Evolutionary conservation across 257 asterid genomes (phyloP), one percentile per base, ranked within the genome.

Genomic region (Agastache rugosa): DNA sequence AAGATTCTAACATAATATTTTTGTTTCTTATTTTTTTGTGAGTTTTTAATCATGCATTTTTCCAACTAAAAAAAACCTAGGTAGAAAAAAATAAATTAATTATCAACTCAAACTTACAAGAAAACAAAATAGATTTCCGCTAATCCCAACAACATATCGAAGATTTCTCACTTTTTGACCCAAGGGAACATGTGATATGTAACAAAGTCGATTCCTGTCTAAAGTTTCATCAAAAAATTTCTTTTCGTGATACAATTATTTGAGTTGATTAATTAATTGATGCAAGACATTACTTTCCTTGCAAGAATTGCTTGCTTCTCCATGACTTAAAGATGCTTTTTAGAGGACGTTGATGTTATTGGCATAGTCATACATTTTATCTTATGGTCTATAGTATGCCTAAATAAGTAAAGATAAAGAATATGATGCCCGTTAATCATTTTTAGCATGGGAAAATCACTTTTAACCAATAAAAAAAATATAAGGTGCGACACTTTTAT

Each of bases 321-420:
- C 71, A 15, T 62, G 10, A 73, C 8, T 15, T 22, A 15, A 73
- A 62, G 17, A 61, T 62, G 63, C 53, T 45, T 29, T 73, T 73
- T 16, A 45, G 27, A 72, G 41, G 71, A 73, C 37, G 77, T 17
- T 62, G 53, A 73, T 45, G 37, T 20, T 53, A 2, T 19, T 56
- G 19, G 5, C 14, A 4, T 17, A 12, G 17, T 3, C 22, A 29
- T 34, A 8, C 34, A 3, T 62, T 29, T 5, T 31, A 34, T 19
- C 5, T 8, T 53, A 1, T 17, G 6, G 14, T 12, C 27, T 3
- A 42, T 0, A 29, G 34, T 29, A 11, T 42, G 3, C 3, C 4
- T 11, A 42, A 42, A 9, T 42, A 11, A 9, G 14, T 11, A 42
- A 2, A 42, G 3, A 9, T 42, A 9, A 42, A 42, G 3, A 9